These are phyloP conservation scores for Eucalyptus globulus DNA, from an alignment of 345 rosid species.

Conservation along the genomic window DNA sequence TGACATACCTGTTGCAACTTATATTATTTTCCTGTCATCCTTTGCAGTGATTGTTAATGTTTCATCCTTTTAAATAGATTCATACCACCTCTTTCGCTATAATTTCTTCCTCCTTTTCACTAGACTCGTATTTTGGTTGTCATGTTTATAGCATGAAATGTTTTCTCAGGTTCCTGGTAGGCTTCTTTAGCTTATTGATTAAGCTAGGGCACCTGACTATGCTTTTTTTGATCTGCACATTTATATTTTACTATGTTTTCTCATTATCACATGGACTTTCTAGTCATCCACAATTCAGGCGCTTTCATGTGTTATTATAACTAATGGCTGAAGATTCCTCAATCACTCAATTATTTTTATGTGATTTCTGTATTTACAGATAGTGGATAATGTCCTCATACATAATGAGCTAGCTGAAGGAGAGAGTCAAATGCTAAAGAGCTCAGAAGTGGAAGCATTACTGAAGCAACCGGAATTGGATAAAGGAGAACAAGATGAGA, in stretches of 20 bases:
- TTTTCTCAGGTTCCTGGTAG: background rate
- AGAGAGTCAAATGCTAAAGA: conserved; percentile 16
- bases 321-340: background rate
- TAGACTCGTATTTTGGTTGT: background rate
- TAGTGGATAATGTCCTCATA: conserved; percentile 37
- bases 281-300: background rate
- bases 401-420: conserved; percentile 44
- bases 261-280: background rate
- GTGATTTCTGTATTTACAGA: conserved; percentile 18
- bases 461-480: conserved; percentile 15
- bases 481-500: conserved; percentile 51
- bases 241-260: background rate
- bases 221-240: background rate
- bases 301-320: background rate
- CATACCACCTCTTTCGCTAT: background rate
- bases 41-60: background rate
- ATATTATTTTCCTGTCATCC: background rate
- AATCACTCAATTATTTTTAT: background rate
- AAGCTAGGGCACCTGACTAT: background rate
- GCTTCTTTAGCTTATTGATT: background rate
- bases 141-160: background rate
- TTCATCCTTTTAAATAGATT: background rate
- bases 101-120: background rate
- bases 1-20: background rate
- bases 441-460: conserved; percentile 15